Evolutionary conservation across 345 rosid species (phyloP), one percentile per base, ranked within the genome.

Genomic region (Geranium brycei): DNA sequence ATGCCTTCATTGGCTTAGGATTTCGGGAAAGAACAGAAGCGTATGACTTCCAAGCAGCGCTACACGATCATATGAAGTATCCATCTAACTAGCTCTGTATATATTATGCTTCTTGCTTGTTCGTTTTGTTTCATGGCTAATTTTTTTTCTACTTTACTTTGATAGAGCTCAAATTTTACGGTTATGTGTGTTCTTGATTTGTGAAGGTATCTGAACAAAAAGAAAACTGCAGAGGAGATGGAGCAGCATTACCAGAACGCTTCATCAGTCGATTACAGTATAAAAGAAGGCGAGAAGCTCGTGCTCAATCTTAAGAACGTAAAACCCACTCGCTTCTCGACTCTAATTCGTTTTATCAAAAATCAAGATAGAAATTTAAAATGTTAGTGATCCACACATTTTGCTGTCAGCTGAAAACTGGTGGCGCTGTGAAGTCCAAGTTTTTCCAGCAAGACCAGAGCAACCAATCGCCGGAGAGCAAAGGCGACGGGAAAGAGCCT

Each of bases 11-110:
- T 65, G 99, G 99, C 67, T 57, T 95, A 16, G 99, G 99, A 67
- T 95, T 95, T 77, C 85, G 99, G 58, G 99, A 95, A 80, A 91
- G 99, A 79, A 85, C 95, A 32, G 85, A 95, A 76, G 99, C 99
- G 17, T 95, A 95, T 69, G 97, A 95, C 76, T 91, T 95, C 74
- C 99, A 95, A 77, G 97, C 96, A 23, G 99, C 96, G 55, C 71
- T 95, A 64, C 97, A 95, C 72, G 99, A 95, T 76, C 99, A 95
- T 63, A 78, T 91, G 85, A 91, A 91, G 99, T 95, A 91, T 62
- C 38, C 23, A 60, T 59, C 60, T 10, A n/a, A 40, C 14, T 65
- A 68, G 30, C 31, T 4, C 58, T 0, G 4, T 3, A 60, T 51
- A 12, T 62, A 31, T 59, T 59, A 7, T 19, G 63, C 40, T 58